A percentile compares a stretch with the other conserved stretches of the same genome.
Conservation (phyloP, 1,139 yeast species). For the Debaryomyces singareniensis region DNA sequence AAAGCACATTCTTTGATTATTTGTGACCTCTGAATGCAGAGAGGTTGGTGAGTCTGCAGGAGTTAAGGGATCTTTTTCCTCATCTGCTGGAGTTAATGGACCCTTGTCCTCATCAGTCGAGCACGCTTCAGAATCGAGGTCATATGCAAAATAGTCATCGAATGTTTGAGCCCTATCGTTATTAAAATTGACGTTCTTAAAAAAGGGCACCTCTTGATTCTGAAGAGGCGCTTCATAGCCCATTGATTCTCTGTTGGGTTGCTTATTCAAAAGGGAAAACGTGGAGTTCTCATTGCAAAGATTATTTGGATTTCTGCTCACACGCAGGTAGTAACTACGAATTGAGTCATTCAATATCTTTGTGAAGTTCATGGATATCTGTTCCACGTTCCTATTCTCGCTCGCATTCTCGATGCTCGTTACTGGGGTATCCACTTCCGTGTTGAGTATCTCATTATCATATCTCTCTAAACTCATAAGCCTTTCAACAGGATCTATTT, state of each 20-base stretch:
- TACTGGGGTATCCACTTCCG: slow-evolving; percentile 10
- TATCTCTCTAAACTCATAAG: slow-evolving; percentile 31
- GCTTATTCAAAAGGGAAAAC: slow-evolving; percentile 27
- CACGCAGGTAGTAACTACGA: slow-evolving; percentile 25
- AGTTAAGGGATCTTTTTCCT: too few relatives aligned
- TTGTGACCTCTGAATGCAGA: slow-evolving; percentile 14
- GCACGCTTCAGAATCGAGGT: slow-evolving; percentile 15
- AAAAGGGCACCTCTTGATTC: slow-evolving; percentile 26
- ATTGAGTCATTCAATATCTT: slow-evolving; percentile 36
- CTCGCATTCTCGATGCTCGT: not conserved
- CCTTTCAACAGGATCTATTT: slow-evolving; percentile 41
- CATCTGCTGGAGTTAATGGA: slow-evolving; percentile 14
- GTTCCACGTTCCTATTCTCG: slow-evolving; percentile 1
- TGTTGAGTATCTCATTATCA: slow-evolving; percentile 22
- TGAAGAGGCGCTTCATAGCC: slow-evolving; percentile 1
- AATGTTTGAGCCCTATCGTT: slow-evolving; percentile 23
- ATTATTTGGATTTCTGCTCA: slow-evolving; percentile 20
- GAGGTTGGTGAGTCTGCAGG: slow-evolving; percentile 2
- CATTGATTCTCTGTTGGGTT: slow-evolving; percentile 4
- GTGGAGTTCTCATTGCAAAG: slow-evolving; percentile 26
- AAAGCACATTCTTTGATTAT: slow-evolving; percentile 30
- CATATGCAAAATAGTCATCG: slow-evolving; percentile 35
- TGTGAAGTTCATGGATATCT: slow-evolving; percentile 28
- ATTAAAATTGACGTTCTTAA: slow-evolving; percentile 14
- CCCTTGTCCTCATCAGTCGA: slow-evolving; percentile 5